Evolutionary conservation across 73 alveolate genomes (phyloP), one percentile per base, ranked within the genome.

Genomic region (Stentor coeruleus): DNA sequence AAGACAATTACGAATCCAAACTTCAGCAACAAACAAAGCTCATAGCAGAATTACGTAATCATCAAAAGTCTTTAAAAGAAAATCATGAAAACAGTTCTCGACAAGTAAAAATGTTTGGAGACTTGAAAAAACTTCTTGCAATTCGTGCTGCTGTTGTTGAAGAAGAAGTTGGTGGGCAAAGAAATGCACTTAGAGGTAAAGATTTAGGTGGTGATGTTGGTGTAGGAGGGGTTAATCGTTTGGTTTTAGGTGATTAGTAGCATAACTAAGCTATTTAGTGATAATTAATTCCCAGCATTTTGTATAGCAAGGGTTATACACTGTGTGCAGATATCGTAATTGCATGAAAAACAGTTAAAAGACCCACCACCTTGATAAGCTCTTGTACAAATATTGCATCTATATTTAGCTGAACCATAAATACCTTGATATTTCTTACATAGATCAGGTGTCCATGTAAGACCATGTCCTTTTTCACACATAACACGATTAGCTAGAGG

Each of bases 11-110:
- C 86, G 87, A 86, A 76, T 93, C 89, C 81, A 94, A 92, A 87
- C 87, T 90, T 74, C 84, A 87, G 59, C 92, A 94, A 84, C 92
- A 94, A 76, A 91, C 93, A 72, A 89, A 90, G 42, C 82, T 88
- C 58, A 83, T 92, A 84, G 86, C 91, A 74, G 97, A 94, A 77
- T 81, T 94, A 74, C 92, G 92, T 87, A 88, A 81, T 60, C 93
- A 90, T 75, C 97, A 94, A 85, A 88, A 88, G 57, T 88, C 87
- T 75, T 88, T 94, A 41, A 94, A 94, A 86, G 97, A 92, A 82
- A 93, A 92, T 77, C 85, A 83, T 75, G 98, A 94, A 82, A 93
- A 87, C 84, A 90, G 92, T 85, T 85, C 93, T 58, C 85, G 88
- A 74, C 93, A 94, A 83, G 91, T 93, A 41, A 91, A 88, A 81